phyloP scores from a whole-genome alignment of 2,329 filamentous ascomycete species.

The Nothophoma quercina region DNA sequence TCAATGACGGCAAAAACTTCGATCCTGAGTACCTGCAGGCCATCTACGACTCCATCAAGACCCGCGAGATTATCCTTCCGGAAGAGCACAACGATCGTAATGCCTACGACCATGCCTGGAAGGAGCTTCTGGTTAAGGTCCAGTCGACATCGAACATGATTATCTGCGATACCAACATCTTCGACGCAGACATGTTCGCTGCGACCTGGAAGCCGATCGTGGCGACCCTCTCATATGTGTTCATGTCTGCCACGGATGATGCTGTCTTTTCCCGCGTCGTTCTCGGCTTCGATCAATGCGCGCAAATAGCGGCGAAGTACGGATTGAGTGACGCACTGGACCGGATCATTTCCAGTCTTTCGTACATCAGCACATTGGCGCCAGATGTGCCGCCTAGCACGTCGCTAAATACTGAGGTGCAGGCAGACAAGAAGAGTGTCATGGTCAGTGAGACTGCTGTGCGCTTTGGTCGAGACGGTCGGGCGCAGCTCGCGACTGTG shows the following conservation, averaged over 20 bases:
- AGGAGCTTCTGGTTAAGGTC: conserved; percentile 87
- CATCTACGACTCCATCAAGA: conserved; percentile 91
- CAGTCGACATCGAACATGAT: conserved; percentile 76
- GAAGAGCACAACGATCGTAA: conserved; percentile 98
- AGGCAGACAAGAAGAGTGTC: conserved; percentile 87
- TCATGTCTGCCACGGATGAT: conserved; percentile 98
- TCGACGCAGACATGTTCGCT: conserved; percentile 96
- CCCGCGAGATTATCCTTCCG: conserved; percentile 93
- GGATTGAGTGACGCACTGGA: conserved; percentile 85
- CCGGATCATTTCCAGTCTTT: conserved; percentile 88
- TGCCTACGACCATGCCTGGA: conserved; percentile 97
- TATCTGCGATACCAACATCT: conserved; percentile 89
- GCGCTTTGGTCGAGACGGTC: conserved; percentile 91
- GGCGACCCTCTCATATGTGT: conserved; percentile 94
- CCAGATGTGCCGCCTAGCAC: conserved; percentile 81
- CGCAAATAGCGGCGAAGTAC: conserved; percentile 87
- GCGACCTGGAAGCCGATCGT: conserved; percentile 95
- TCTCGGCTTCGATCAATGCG: conserved; percentile 94
- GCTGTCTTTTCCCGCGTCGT: conserved; percentile 93
- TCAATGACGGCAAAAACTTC: conserved; percentile 88
- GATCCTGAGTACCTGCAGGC: conserved; percentile 80
- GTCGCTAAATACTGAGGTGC: conserved; percentile 90
- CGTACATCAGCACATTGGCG: conserved; percentile 87
- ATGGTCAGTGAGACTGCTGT: conserved; percentile 99
- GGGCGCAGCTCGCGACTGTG: conserved; percentile 90